A percentile compares a stretch with the other conserved stretches of the same genome.
phyloP scores from a whole-genome alignment of 106 monocot species.

The Dioscorea zingiberensis region DNA sequence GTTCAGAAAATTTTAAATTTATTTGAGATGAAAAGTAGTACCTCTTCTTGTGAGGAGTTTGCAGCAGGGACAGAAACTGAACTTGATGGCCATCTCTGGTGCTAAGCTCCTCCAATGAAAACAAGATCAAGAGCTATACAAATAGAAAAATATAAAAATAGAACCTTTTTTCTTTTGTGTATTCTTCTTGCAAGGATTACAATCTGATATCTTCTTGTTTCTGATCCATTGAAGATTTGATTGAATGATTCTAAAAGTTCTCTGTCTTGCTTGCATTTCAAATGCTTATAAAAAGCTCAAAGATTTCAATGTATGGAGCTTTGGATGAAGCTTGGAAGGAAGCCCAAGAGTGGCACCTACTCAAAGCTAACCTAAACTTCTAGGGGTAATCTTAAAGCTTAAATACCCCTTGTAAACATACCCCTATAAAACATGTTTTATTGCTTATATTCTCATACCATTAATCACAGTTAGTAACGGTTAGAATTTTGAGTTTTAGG shows the following conservation, averaged over 20 bases:
- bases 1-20: too few species aligned
- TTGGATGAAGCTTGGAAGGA: slow-evolving; percentile 34
- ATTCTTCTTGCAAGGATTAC: background rate
- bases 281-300: background rate
- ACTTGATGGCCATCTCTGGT: slow-evolving; percentile 18
- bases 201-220: background rate
- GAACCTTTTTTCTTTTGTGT: background rate
- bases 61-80: slow-evolving; percentile 22
- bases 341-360: slow-evolving; percentile 20
- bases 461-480: too few species aligned
- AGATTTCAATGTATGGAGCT: slow-evolving; percentile 5
- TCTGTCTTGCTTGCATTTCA: background rate
- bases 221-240: background rate
- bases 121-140: background rate
- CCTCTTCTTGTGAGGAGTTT: slow-evolving; percentile 17
- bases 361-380: slow-evolving; percentile 12
- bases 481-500: too few species aligned
- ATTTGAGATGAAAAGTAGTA: slow-evolving; percentile 3
- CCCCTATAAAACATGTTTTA: too few species aligned
- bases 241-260: background rate
- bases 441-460: too few species aligned
- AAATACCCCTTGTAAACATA: too few species aligned
- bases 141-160: background rate
- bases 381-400: too few species aligned
- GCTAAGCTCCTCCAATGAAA: background rate